A percentile compares a stretch with the other conserved stretches of the same genome.
phyloP scores from a whole-genome alignment of 805 yeast species.

The Spathaspora arborariae region DNA sequence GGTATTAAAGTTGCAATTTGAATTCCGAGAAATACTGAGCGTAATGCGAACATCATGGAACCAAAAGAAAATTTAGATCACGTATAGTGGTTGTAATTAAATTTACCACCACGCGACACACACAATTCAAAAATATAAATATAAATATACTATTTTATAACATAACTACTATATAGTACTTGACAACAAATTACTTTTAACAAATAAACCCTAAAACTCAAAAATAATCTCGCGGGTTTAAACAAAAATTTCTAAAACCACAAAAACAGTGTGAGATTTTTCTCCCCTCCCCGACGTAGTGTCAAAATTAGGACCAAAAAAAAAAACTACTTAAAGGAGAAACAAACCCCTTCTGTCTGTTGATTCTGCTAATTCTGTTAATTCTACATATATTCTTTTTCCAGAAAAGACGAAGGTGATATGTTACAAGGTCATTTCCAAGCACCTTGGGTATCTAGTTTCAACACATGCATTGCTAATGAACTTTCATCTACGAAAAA shows the following conservation, averaged over 20 bases:
- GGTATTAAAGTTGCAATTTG: not conserved
- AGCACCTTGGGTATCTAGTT: slow-evolving; percentile 60
- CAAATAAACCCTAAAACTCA: not conserved
- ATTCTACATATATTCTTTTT: too few species aligned
- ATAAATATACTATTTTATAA: not conserved
- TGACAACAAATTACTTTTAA: not conserved
- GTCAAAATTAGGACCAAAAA: not conserved
- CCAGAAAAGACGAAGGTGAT: too few species aligned
- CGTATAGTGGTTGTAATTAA: too few species aligned
- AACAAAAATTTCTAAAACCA: not conserved
- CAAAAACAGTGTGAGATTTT: not conserved
- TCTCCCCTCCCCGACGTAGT: not conserved
- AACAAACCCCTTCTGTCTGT: too few species aligned
- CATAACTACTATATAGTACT: not conserved
- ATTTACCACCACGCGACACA: not conserved
- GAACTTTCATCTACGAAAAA: slow-evolving; percentile 28
- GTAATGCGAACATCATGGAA: not conserved
- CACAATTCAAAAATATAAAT: not conserved
- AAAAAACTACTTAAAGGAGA: not conserved
- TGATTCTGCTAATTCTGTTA: too few species aligned
- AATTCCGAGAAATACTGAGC: not conserved
- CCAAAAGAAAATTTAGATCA: not conserved
- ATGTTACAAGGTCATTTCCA: slow-evolving; percentile 3
- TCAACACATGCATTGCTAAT: slow-evolving; percentile 49
- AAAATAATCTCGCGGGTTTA: not conserved